Base-by-base conservation (phyloP, 116 monocot genomes). In the Phalaenopsis hybrid region DNA sequence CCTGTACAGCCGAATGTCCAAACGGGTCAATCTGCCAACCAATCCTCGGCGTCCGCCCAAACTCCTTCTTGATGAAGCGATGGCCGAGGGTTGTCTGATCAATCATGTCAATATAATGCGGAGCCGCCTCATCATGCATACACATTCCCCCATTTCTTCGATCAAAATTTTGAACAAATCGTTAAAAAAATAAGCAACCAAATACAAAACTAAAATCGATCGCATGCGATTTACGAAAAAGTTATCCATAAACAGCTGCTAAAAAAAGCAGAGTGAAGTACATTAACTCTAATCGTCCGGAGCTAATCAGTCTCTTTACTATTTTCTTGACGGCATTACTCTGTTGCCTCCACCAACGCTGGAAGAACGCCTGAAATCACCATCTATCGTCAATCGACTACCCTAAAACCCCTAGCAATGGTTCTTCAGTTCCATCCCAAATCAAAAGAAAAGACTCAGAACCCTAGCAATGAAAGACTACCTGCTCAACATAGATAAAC, bases 1-100 rank as follows among this genome's bases (percentile, higher is more conserved):
- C 93, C 76, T 99, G 99, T 17, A 99, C 93, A 8, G 99, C 90
- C 77, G 99, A 90, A 89, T 99, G 99, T 23, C 99, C 99, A 87
- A 99, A 99, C 0, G 99, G 99, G 81, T 99, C 99, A 81, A 99
- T 99, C 83, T 99, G 99, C 99, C 99, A 95, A 31, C 95, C 99
- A 46, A 95, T 95, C 76, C 99, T 90, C 16, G 95, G 99, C 77
- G 61, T 91, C 77, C 81, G 82, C 81, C 88, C 88, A 80, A 99
- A 99, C 79, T 93, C 92, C 74, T 99, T 59, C 86, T 89, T 91
- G 74, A 99, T 89, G 82, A 95, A 95, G 37, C 88, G 90, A 28
- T 28, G 28, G 28, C 28, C 28, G 28, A 28, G 28, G 28, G 28
- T 28, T 28, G 28, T 28, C 28, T 99, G 99, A 81, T 99, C 99